Evolutionary conservation across 1,284 basidiomycete species (phyloP).

Genomic region (Moniliella sp.): DNA sequence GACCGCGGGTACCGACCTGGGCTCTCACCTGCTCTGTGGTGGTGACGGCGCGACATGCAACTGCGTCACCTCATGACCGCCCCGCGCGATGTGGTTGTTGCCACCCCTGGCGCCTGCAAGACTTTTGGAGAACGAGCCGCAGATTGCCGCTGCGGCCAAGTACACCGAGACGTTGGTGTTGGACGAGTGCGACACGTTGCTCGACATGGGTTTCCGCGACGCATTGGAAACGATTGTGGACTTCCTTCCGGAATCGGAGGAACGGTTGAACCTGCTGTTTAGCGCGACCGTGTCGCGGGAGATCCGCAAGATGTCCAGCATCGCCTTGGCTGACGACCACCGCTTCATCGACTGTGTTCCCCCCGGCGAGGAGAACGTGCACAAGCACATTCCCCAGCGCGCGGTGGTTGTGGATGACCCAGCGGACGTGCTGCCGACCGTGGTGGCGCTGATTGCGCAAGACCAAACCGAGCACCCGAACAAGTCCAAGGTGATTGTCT

Average conservation of each 20-base stretch:
- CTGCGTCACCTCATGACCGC: constrained; percentile 47
- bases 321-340: constrained; percentile 45
- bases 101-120: constrained; percentile 75
- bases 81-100: constrained; percentile 65
- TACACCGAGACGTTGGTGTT: constrained; percentile 54
- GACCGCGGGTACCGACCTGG: constrained; percentile 45
- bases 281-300: constrained; percentile 52
- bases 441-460: constrained; percentile 60
- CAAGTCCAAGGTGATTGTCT: constrained; percentile 61
- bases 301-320: constrained; percentile 38
- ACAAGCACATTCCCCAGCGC: constrained; percentile 60
- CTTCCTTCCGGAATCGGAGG: constrained; percentile 46
- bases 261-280: constrained; percentile 74
- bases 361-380: constrained; percentile 45
- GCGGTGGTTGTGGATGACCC: constrained; percentile 52
- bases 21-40: constrained; percentile 59
- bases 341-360: constrained; percentile 44
- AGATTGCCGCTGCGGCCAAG: constrained; percentile 13
- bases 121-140: constrained; percentile 43
- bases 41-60: constrained; percentile 51
- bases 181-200: constrained; percentile 81
- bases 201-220: constrained; percentile 86
- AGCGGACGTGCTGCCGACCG: constrained; percentile 55
- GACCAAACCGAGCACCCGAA: constrained; percentile 60
- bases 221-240: constrained; percentile 59